phyloP scores from a whole-genome alignment of 2,329 filamentous ascomycete genomes.

The Pyrenochaeta sp. region DNA sequence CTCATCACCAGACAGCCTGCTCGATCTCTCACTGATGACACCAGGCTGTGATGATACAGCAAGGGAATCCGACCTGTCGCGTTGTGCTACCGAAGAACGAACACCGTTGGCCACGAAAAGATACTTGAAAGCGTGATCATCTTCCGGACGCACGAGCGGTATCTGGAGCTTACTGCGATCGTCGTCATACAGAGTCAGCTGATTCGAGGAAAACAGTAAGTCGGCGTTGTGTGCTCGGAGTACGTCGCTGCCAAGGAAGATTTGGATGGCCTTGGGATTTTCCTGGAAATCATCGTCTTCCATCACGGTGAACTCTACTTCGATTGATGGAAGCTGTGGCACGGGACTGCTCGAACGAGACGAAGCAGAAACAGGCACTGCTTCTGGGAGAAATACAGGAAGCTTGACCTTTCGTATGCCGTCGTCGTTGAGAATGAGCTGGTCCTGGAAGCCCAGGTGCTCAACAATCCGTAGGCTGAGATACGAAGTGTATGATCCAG shows the following conservation, averaged over 20 bases:
- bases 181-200: slow-evolving; percentile 84
- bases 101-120: slow-evolving; percentile 66
- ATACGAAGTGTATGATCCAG: slow-evolving; percentile 87
- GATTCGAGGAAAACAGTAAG: slow-evolving; percentile 89
- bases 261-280: slow-evolving; percentile 72
- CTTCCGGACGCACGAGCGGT: slow-evolving; percentile 90
- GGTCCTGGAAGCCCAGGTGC: slow-evolving; percentile 73
- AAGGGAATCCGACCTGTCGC: slow-evolving; percentile 3
- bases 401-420: slow-evolving; percentile 75
- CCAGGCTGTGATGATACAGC: slow-evolving; percentile 7
- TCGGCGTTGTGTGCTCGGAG: slow-evolving; percentile 87
- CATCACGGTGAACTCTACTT: slow-evolving; percentile 77
- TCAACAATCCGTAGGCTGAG: slow-evolving; percentile 77
- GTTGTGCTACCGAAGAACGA: slow-evolving; percentile 6
- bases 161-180: slow-evolving; percentile 87
- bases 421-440: slow-evolving; percentile 70
- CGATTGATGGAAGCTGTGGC: slow-evolving; percentile 82
- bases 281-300: slow-evolving; percentile 61
- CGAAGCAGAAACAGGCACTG: slow-evolving; percentile 78
- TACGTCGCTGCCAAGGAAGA: slow-evolving; percentile 89
- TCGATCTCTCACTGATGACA: slow-evolving; percentile 6
- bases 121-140: slow-evolving; percentile 80
- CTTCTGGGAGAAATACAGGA: slow-evolving; percentile 88
- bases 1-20: slow-evolving; percentile 8
- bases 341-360: slow-evolving; percentile 76